These are phyloP conservation scores for Porogramme epimiltina DNA, from an alignment of 1,284 basidiomycete species.

Conservation along the genomic window DNA sequence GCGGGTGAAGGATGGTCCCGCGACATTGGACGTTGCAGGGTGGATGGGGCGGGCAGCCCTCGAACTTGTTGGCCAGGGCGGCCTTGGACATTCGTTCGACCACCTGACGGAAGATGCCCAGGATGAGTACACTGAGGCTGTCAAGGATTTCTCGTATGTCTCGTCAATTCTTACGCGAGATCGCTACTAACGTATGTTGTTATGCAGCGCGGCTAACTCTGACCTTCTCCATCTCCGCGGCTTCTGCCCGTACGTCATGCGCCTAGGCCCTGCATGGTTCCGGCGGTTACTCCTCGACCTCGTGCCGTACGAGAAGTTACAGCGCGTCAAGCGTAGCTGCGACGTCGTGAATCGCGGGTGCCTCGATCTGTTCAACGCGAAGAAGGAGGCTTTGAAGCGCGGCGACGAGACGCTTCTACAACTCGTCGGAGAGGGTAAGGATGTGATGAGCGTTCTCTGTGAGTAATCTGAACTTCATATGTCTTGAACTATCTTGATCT, in stretches of 20 bases:
- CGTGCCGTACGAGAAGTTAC: slow-evolving; percentile 23
- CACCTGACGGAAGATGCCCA: slow-evolving; percentile 19
- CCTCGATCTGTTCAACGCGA: slow-evolving; percentile 38
- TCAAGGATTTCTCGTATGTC: slow-evolving; percentile 25
- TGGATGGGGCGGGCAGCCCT: slow-evolving; percentile 33
- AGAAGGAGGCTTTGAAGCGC: slow-evolving; percentile 28
- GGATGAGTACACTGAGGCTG: slow-evolving; percentile 25
- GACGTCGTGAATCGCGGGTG: slow-evolving; percentile 41
- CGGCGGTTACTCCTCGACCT: neutral
- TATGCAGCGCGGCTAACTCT: neutral
- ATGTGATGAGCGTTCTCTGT: slow-evolving; percentile 46
- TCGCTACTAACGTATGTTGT: neutral
- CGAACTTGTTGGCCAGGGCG: slow-evolving; percentile 32
- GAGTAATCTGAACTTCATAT: neutral
- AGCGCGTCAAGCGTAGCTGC: slow-evolving; percentile 35
- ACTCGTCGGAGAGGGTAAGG: slow-evolving; percentile 41
- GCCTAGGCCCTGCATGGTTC: neutral
- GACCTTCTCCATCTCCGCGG: neutral
- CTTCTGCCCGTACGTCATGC: neutral
- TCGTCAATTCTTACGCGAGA: neutral
- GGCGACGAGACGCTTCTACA: slow-evolving; percentile 21
- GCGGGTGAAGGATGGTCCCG: neutral
- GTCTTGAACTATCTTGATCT: too few relatives aligned
- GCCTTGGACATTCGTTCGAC: slow-evolving; percentile 32
- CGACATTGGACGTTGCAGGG: slow-evolving; percentile 27